Conservation (phyloP, 2,329 filamentous ascomycete species). For the Xylariaceae sp. region DNA sequence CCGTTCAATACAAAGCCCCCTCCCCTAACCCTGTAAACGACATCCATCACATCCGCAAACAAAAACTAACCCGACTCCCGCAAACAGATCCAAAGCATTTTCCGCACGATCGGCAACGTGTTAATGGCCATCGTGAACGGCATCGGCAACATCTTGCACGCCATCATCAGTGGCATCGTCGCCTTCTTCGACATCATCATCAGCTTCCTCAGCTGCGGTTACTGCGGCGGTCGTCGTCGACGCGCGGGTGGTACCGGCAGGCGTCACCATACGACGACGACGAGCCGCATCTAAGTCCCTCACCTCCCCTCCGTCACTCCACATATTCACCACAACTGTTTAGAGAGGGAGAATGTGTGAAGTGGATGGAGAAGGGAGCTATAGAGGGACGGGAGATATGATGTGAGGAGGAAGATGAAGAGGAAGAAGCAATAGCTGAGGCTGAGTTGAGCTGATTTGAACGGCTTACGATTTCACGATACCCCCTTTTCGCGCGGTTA, state of each 20-base stretch:
- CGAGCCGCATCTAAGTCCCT: conserved; percentile 47
- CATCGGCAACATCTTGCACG: conserved; percentile 68
- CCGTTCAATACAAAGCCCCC: too few relatives aligned
- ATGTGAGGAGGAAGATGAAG: conserved; percentile 6
- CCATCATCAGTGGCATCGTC: conserved; percentile 72
- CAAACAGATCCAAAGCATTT: conserved; percentile 61
- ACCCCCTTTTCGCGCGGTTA: conserved; percentile 33
- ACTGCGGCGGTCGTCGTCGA: conserved; percentile 41
- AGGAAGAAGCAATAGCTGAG: conserved; percentile 11
- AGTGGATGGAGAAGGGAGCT: not conserved
- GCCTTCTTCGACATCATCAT: conserved; percentile 71
- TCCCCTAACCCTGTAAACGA: too few relatives aligned
- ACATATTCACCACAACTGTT: too few relatives aligned
- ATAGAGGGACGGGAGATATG: conserved; percentile 10
- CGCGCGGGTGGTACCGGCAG: conserved; percentile 31
- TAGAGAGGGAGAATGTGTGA: not conserved
- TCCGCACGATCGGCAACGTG: conserved; percentile 69
- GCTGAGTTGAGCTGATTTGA: not conserved
- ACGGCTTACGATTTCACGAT: conserved; percentile 38
- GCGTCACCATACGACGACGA: conserved; percentile 37
- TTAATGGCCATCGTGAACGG: conserved; percentile 74
- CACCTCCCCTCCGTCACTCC: too few relatives aligned
- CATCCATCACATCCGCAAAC: too few relatives aligned
- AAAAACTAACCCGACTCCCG: conserved; percentile 33
- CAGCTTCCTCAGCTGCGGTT: conserved; percentile 66